phyloP scores from a whole-genome alignment of 2,329 filamentous ascomycete genomes.

The Aspergillus fischeri region DNA sequence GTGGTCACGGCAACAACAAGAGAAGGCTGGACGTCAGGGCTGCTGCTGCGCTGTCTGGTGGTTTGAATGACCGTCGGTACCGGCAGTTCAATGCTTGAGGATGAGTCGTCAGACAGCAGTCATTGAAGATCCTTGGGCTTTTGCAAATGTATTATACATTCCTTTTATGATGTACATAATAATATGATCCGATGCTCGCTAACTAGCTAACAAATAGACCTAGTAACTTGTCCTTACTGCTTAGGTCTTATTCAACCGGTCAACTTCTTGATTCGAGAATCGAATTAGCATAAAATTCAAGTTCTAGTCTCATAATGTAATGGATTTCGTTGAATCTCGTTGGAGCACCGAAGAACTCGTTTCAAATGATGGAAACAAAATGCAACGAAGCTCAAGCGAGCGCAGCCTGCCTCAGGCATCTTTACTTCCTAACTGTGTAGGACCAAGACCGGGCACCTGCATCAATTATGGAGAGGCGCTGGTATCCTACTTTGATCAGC shows the following conservation, averaged over 20 bases:
- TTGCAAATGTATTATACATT: not conserved
- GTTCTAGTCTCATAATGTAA: no score
- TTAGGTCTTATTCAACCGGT: not conserved
- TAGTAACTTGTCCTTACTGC: not conserved
- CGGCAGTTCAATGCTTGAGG: not conserved
- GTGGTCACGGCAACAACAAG: not conserved
- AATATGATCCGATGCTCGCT: not conserved
- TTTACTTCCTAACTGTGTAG: not conserved
- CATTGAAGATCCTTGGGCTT: not conserved
- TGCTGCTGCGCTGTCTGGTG: slow-evolving; percentile 4
- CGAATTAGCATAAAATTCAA: not conserved
- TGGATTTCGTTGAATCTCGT: not conserved
- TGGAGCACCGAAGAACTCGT: no score
- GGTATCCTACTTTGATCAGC: not conserved
- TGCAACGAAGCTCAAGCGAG: not conserved
- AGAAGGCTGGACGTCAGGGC: slow-evolving; percentile 13
- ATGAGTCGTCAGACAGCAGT: not conserved
- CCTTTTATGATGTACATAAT: not conserved
- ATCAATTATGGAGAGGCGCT: not conserved
- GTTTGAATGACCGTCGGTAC: not conserved
- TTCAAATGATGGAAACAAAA: not conserved
- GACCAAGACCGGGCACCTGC: not conserved
- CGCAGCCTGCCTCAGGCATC: no score
- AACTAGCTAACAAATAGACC: not conserved
- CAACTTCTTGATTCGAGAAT: not conserved